A percentile compares a stretch with the other conserved stretches of the same genome.
Conservation (phyloP, 192 early-diverging fungal genomes). For the Gaertneriomyces semiglobifer region DNA sequence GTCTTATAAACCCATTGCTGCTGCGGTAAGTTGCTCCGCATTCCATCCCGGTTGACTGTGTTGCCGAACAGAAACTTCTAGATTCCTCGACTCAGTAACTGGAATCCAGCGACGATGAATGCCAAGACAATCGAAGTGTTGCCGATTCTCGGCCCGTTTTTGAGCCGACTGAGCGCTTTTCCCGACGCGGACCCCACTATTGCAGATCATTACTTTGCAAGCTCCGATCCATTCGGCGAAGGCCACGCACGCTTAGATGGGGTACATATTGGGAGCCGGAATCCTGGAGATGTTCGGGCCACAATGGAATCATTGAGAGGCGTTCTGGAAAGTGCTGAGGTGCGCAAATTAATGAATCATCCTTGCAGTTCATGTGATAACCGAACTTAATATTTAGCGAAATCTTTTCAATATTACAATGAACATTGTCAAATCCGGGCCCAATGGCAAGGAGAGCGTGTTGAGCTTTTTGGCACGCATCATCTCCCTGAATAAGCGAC, state of each 20-base stretch:
- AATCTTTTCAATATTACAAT: constrained; percentile 40
- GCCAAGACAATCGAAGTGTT: constrained; percentile 57
- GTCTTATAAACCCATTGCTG: constrained; percentile 54
- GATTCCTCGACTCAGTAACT: constrained; percentile 35
- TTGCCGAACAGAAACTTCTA: background rate
- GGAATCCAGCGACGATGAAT: constrained; percentile 50
- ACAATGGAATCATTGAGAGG: constrained; percentile 35
- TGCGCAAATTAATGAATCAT: constrained; percentile 7
- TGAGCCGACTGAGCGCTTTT: constrained; percentile 43
- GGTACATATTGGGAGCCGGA: constrained; percentile 39
- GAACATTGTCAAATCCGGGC: constrained; percentile 64
- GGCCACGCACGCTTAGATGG: constrained; percentile 32
- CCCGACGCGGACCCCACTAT: constrained; percentile 41
- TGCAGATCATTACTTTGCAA: constrained; percentile 41
- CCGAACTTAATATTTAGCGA: constrained; percentile 18
- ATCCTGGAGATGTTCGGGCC: constrained; percentile 47
- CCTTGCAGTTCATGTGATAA: constrained; percentile 2
- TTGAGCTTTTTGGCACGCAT: constrained; percentile 66
- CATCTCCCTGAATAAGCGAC: constrained; percentile 62
- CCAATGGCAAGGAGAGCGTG: constrained; percentile 54
- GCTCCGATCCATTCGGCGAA: constrained; percentile 36
- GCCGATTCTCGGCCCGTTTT: constrained; percentile 75
- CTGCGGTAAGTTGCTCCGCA: constrained; percentile 39
- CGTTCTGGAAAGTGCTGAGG: constrained; percentile 35
- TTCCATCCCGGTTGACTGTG: background rate